A percentile compares a stretch with the other conserved stretches of the same genome.
Evolutionary conservation across 2,329 filamentous ascomycete species (phyloP).

Genomic region (Tolypocladium tropicale): DNA sequence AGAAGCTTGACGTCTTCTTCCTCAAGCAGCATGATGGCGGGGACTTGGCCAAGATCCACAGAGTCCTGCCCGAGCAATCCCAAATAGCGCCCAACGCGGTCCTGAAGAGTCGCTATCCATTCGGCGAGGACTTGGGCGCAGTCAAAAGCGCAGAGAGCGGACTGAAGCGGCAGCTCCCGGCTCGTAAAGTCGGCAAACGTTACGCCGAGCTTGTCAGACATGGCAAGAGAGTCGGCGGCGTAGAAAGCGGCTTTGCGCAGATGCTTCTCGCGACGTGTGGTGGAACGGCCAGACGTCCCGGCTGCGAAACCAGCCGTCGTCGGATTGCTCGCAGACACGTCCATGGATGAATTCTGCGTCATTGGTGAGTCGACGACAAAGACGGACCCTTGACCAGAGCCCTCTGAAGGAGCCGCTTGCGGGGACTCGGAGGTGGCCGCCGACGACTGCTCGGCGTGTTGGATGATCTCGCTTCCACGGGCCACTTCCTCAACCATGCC

Average conservation of each 20-base stretch:
- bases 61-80: constrained; percentile 78
- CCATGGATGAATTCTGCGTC: constrained; percentile 38
- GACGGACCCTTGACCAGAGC: constrained; percentile 32
- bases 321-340: constrained; percentile 20
- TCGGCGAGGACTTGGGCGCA: constrained; percentile 90
- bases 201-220: constrained; percentile 77
- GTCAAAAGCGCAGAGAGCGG: constrained; percentile 85
- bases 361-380: constrained; percentile 42
- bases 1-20: constrained; percentile 84
- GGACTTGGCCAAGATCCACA: constrained; percentile 69
- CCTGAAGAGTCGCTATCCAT: constrained; percentile 88
- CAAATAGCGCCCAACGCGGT: constrained; percentile 81
- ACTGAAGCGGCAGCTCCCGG: constrained; percentile 79
- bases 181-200: constrained; percentile 78
- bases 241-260: constrained; percentile 92
- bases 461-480: constrained; percentile 62
- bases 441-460: constrained; percentile 58
- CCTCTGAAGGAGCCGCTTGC: constrained; percentile 28
- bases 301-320: constrained; percentile 2
- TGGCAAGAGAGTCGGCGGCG: constrained; percentile 80
- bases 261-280: constrained; percentile 71
- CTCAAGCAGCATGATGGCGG: constrained; percentile 81
- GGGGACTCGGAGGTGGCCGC: constrained; percentile 34
- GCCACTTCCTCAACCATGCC: constrained; percentile 82
- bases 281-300: constrained; percentile 28